Evolutionary conservation across 75 land plant species (phyloP).

Genomic region (Ceratopteris richardii): DNA sequence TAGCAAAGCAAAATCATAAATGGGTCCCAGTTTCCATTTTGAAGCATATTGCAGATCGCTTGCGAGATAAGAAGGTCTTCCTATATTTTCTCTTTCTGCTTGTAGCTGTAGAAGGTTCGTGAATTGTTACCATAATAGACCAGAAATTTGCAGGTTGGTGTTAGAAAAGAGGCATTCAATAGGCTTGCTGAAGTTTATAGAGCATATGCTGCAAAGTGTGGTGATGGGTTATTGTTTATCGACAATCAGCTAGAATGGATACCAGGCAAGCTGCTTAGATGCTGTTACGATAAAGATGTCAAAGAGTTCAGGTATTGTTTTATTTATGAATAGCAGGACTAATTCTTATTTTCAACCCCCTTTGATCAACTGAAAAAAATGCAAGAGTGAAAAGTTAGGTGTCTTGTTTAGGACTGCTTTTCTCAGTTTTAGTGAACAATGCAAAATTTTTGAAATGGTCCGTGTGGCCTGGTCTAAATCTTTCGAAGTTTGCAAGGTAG

Average conservation of each 20-base stretch:
- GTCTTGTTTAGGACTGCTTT: too few species aligned
- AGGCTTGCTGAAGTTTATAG: slow-evolving; percentile 60
- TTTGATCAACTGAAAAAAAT: too few species aligned
- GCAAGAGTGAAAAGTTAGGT: too few species aligned
- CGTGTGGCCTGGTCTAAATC: too few species aligned
- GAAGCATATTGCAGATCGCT: slow-evolving; percentile 46
- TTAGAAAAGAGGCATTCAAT: slow-evolving; percentile 60
- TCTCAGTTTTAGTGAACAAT: too few species aligned
- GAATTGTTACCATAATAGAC: neutral
- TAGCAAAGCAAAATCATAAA: slow-evolving; percentile 43
- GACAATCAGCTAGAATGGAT: slow-evolving; percentile 68
- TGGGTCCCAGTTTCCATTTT: slow-evolving; percentile 41
- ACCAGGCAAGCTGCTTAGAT: slow-evolving; percentile 63
- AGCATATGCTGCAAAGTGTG: slow-evolving; percentile 51
- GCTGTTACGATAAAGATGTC: slow-evolving; percentile 72
- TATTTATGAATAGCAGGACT: slow-evolving; percentile 1
- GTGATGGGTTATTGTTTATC: slow-evolving; percentile 24
- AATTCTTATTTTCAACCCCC: neutral
- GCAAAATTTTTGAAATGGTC: too few species aligned
- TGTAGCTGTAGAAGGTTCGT: slow-evolving; percentile 9
- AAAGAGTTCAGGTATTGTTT: slow-evolving; percentile 64
- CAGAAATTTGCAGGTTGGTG: slow-evolving; percentile 44
- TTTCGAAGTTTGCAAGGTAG: too few species aligned
- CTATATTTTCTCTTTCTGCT: neutral
- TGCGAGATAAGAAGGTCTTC: slow-evolving; percentile 90